A percentile compares a stretch with the other conserved stretches of the same genome.
Evolutionary conservation across 2,329 filamentous ascomycete genomes (phyloP).

Genomic region (Cladosporium sp.): DNA sequence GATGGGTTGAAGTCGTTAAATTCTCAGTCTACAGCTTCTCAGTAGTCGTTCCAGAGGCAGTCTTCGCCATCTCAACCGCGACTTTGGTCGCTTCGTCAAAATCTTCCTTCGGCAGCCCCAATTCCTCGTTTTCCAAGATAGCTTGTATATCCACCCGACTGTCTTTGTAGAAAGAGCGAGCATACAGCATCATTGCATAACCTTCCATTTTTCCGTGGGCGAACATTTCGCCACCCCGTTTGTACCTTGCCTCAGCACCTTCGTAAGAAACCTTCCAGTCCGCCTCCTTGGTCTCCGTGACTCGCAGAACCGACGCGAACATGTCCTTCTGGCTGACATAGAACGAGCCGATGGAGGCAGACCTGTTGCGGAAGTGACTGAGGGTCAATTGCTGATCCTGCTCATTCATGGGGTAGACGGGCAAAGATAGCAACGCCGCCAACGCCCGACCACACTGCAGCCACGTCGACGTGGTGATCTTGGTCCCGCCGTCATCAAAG

Average conservation of each 20-base stretch:
- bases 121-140: conserved; percentile 25
- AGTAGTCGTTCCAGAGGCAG: neutral
- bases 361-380: conserved; percentile 34
- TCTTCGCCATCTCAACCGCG: conserved; percentile 22
- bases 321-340: conserved; percentile 42
- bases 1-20: neutral
- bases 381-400: conserved; percentile 25
- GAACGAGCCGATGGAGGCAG: conserved; percentile 40
- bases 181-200: conserved; percentile 57
- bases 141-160: conserved; percentile 41
- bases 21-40: neutral
- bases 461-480: conserved; percentile 39
- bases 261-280: conserved; percentile 41
- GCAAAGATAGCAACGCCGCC: conserved; percentile 38
- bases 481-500: conserved; percentile 33
- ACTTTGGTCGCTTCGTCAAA: conserved; percentile 30
- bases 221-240: conserved; percentile 50
- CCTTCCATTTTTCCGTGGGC: conserved; percentile 47
- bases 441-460: conserved; percentile 38
- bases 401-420: conserved; percentile 23
- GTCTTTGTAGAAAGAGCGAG: conserved; percentile 51
- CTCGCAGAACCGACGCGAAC: conserved; percentile 40
- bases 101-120: conserved; percentile 30
- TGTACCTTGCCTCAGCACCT: conserved; percentile 46
- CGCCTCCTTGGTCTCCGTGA: conserved; percentile 36